Base-by-base conservation (phyloP, 495 filamentous ascomycete species). In the Trichodelitschia bisporula region DNA sequence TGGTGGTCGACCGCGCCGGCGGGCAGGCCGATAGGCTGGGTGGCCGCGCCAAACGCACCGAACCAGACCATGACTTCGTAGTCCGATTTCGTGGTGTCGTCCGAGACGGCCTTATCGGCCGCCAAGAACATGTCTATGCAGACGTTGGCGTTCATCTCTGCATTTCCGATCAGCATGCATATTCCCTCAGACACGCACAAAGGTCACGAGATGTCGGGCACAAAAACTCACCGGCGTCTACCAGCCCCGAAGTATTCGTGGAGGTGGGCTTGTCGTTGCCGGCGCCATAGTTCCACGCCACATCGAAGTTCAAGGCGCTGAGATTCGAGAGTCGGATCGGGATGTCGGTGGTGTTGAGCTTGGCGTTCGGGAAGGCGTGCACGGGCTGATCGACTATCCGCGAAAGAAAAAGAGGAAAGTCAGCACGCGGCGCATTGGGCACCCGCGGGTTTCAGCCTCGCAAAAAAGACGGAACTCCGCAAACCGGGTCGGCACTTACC, bases 21-120 rank as follows among this genome's bases (percentile, higher is more conserved):
- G 5, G 9, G 3, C 15, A 39, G 31, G 11, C 52, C 54, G 29
- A 50, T 39, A 10, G 49, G 45, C 13, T 50, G 6, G 10, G 15
- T 16, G 26, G 26, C 26, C 6, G 6, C 26, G 9, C 26, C 26
- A 6, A 6, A 43, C 1, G 33, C 30, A 4, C 41, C 53, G 38
- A 59, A 55, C 47, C 48, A 58, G 16, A 58, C 38, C 49, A 59
- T 58, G 41, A 60, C 47, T 38, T 60, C 57, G 47, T 43, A 54
- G 1, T 40, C 32, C 12, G 55, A 47, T 1, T 32, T n/a, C 2
- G 36, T 36, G 28, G 41, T 47, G 41, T 51, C 43, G 19, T 30
- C 15, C 0, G 55, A 37, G 0, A 32, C 46, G 0, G 20, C 30
- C 16, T 37, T 33, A 26, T 54, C 47, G 15, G 31, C 32, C 30